These are phyloP conservation scores for Epipyxis sp. DNA, from an alignment of 108 stramenopile species.

Conservation along the genomic window DNA sequence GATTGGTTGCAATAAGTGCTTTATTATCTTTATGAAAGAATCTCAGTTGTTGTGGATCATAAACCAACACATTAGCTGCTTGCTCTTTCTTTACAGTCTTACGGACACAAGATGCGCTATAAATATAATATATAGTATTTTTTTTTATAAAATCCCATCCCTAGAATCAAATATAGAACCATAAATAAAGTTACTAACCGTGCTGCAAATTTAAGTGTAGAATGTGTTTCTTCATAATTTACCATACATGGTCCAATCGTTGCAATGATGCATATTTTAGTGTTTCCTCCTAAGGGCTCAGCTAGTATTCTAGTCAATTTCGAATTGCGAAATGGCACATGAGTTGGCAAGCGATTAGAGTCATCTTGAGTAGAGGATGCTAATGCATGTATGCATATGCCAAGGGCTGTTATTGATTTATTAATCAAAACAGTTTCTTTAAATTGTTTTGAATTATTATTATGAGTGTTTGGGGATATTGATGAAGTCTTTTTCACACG, in stretches of 20 bases:
- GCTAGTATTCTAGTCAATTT: neutral
- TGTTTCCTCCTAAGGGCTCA: neutral
- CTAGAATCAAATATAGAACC: no score
- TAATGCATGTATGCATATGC: conserved; percentile 62
- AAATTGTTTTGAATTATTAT: conserved; percentile 33
- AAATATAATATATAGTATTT: no score
- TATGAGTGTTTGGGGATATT: neutral
- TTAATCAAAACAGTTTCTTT: conserved; percentile 74
- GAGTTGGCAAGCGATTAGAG: neutral
- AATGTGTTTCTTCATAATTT: neutral
- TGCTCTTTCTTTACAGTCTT: no score
- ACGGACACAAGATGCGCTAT: no score
- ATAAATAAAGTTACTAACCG: no score
- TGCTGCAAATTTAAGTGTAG: conserved; percentile 1
- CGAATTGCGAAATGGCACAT: neutral
- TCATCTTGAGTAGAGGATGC: neutral
- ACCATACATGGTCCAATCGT: neutral
- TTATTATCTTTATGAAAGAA: no score
- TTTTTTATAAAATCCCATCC: no score
- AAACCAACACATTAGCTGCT: no score
- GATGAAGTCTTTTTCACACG: no score
- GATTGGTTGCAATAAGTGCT: no score
- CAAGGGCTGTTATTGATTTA: conserved; percentile 65
- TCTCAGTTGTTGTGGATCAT: no score
- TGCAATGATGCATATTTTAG: neutral